Percentiles rank a stretch among this genome's conserved stretches.
Evolutionary conservation across 495 filamentous ascomycete genomes (phyloP).

Genomic region (Xylaria acuta): DNA sequence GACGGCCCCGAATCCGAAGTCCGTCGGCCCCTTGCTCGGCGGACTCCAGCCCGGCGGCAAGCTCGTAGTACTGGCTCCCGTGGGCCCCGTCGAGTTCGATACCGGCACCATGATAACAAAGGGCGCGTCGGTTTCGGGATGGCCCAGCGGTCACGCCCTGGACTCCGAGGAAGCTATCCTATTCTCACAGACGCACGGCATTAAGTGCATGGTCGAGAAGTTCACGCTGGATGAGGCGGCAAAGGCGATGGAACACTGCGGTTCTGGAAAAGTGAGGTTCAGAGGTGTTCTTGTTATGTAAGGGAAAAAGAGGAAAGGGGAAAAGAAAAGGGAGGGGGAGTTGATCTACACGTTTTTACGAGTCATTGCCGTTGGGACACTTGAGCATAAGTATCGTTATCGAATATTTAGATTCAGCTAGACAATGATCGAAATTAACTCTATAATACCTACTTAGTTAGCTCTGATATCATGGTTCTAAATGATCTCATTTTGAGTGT

Average conservation of each 20-base stretch:
- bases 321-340: too few relatives aligned
- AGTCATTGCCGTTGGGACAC: background rate
- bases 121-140: constrained; percentile 63
- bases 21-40: constrained; percentile 60
- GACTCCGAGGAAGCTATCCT: constrained; percentile 71
- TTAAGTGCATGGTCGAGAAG: constrained; percentile 69
- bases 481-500: background rate
- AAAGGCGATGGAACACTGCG: constrained; percentile 59
- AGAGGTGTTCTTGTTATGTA: constrained; percentile 61
- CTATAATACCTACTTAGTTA: background rate
- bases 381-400: background rate
- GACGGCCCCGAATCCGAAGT: constrained; percentile 65
- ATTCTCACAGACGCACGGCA: constrained; percentile 62
- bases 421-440: background rate
- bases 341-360: background rate
- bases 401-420: background rate
- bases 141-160: constrained; percentile 66
- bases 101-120: constrained; percentile 54
- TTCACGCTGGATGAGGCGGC: constrained; percentile 64
- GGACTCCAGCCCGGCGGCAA: constrained; percentile 65
- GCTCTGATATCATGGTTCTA: background rate
- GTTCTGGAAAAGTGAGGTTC: constrained; percentile 55
- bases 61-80: constrained; percentile 62
- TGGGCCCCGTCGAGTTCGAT: constrained; percentile 60
- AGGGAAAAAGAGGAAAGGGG: constrained; percentile 26